phyloP scores from a whole-genome alignment of 2,329 filamentous ascomycete genomes.

The Alternaria alternata region DNA sequence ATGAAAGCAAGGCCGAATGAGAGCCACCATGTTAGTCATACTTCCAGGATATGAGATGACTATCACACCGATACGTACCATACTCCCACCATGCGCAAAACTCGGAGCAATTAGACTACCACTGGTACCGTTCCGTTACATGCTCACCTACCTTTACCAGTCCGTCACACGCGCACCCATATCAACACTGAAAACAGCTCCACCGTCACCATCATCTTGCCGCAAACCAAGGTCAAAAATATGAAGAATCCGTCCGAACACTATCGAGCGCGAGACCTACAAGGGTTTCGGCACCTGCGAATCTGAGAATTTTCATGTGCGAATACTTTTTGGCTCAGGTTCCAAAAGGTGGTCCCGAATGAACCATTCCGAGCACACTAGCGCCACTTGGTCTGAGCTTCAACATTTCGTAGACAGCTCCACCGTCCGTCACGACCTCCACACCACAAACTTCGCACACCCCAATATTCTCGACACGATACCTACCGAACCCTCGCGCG shows the following conservation, averaged over 20 bases:
- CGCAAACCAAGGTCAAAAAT: not conserved
- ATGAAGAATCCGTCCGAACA: not conserved
- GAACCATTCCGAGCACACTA: not conserved
- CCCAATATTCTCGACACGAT: not conserved
- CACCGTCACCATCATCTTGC: conserved; percentile 59
- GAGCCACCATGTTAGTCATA: not conserved
- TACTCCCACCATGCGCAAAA: not conserved
- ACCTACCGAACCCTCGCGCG: not conserved
- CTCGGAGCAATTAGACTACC: not conserved
- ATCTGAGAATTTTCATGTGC: not conserved
- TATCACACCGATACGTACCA: not conserved
- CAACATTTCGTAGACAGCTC: conserved; percentile 15
- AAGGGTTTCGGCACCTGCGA: not conserved
- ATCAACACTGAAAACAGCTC: conserved; percentile 53
- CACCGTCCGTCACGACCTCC: conserved; percentile 1
- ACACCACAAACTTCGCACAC: conserved; percentile 2
- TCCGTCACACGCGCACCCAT: conserved; percentile 41
- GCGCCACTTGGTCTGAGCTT: conserved; percentile 19
- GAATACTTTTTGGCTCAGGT: not conserved
- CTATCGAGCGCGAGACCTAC: not conserved
- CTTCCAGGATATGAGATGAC: not conserved
- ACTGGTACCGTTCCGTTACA: not conserved
- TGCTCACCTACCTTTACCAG: not conserved
- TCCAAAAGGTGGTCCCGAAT: not conserved
- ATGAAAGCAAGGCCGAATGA: no score